These are phyloP conservation scores for Metschnikowia kunwiensis DNA, from an alignment of 805 yeast genomes.

Conservation along the genomic window DNA sequence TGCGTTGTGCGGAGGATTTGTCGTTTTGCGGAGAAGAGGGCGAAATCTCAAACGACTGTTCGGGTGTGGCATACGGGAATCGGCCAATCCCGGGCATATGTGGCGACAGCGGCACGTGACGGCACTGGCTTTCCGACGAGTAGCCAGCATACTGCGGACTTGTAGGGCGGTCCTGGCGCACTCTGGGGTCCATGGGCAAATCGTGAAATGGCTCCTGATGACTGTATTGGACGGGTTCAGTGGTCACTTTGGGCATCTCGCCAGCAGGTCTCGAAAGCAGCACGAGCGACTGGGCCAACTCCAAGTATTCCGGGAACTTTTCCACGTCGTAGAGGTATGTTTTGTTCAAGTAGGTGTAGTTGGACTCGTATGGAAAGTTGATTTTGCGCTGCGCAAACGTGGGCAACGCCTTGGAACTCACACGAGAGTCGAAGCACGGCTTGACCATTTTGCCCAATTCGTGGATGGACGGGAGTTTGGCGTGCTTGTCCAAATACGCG, in stretches of 20 bases:
- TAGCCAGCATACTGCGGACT: not conserved
- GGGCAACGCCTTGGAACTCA: constrained; percentile 26
- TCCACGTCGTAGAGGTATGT: constrained; percentile 51
- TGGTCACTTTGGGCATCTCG: not conserved
- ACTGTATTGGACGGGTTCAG: not conserved
- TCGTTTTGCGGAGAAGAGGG: not conserved
- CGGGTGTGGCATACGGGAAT: constrained; percentile 1
- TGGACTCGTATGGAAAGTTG: constrained; percentile 53
- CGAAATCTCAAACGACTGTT: constrained; percentile 1
- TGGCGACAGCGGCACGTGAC: not conserved
- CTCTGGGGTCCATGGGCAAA: not conserved
- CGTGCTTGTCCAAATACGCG: constrained; percentile 4
- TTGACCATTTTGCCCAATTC: constrained; percentile 17
- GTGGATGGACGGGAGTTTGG: constrained; percentile 14
- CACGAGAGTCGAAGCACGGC: constrained; percentile 39
- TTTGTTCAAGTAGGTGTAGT: constrained; percentile 47
- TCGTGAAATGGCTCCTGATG: too few species aligned
- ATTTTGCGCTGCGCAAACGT: constrained; percentile 31
- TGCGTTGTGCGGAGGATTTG: not conserved
- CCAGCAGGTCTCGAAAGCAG: constrained; percentile 28
- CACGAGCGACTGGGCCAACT: constrained; percentile 42
- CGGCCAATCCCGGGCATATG: not conserved
- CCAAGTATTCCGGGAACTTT: constrained; percentile 46
- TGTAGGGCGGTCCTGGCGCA: not conserved
- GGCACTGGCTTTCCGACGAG: not conserved